Conservation (phyloP, 2,329 filamentous ascomycete genomes). For the Pseudopyricularia javanii region DNA sequence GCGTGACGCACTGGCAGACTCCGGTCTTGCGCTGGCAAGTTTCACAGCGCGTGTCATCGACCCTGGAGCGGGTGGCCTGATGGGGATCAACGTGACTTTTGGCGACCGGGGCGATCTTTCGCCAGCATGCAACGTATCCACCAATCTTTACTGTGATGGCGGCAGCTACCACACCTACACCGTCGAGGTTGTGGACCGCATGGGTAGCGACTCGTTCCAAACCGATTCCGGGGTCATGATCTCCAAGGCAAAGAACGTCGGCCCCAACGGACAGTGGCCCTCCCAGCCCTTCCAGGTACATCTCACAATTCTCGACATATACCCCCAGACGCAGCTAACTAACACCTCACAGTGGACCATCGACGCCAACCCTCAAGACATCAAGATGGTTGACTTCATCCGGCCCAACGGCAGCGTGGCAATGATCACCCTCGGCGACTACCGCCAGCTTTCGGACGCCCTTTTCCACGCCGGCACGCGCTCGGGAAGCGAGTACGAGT, state of each 20-base stretch:
- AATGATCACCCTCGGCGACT: conserved; percentile 38
- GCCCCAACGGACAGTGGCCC: conserved; percentile 20
- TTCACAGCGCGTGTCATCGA: conserved; percentile 34
- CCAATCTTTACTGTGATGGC: conserved; percentile 36
- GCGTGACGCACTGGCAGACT: conserved; percentile 24
- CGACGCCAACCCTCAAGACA: conserved; percentile 40
- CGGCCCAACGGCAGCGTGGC: conserved; percentile 32
- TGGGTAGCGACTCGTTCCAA: conserved; percentile 39
- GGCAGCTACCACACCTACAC: conserved; percentile 38
- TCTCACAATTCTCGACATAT: background rate
- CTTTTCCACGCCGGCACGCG: conserved; percentile 41
- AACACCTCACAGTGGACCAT: conserved; percentile 29
- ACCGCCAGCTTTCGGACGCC: conserved; percentile 38
- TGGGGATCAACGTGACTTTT: conserved; percentile 34
- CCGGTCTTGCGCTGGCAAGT: conserved; percentile 29
- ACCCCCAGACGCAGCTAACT: background rate
- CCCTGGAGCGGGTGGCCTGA: conserved; percentile 22
- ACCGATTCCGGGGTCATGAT: conserved; percentile 40
- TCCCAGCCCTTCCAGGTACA: conserved; percentile 20
- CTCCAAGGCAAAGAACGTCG: conserved; percentile 34
- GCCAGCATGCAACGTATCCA: conserved; percentile 25
- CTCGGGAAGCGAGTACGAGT: conserved; percentile 36
- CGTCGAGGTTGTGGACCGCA: conserved; percentile 38
- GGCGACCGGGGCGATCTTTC: conserved; percentile 25
- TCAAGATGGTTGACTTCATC: conserved; percentile 34